A percentile compares a stretch with the other conserved stretches of the same genome.
Evolutionary conservation across 768 basidiomycete genomes (phyloP).

Genomic region (Rhizopogon vulgaris): DNA sequence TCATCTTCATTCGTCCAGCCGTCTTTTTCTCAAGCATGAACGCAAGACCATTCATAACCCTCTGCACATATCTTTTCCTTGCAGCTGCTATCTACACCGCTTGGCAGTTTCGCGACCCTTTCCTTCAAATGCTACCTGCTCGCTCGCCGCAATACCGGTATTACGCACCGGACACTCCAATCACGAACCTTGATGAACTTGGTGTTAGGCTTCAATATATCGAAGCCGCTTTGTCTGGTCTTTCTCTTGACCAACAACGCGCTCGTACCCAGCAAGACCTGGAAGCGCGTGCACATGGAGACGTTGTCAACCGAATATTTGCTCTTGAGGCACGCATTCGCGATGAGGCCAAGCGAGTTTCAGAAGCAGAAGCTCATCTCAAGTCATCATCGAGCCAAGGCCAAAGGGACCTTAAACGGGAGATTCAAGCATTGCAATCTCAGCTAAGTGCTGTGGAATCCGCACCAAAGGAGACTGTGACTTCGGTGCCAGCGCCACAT

Average conservation of each 20-base stretch:
- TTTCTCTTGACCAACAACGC: constrained; percentile 52
- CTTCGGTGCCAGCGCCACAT: constrained; percentile 5
- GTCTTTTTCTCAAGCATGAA: constrained; percentile 30
- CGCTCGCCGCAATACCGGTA: constrained; percentile 33
- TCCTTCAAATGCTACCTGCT: constrained; percentile 28
- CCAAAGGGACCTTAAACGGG: constrained; percentile 45
- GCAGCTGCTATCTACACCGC: constrained; percentile 40
- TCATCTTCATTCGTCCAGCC: constrained; percentile 43
- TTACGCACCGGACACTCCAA: constrained; percentile 51
- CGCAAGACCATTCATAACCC: constrained; percentile 24
- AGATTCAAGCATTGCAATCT: constrained; percentile 48
- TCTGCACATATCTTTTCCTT: constrained; percentile 38
- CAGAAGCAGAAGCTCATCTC: constrained; percentile 48
- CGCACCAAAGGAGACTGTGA: constrained; percentile 14
- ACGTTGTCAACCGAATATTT: constrained; percentile 50
- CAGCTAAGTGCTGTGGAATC: constrained; percentile 29
- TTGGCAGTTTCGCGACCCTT: constrained; percentile 34
- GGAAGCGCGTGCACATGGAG: constrained; percentile 42
- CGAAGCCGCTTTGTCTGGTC: constrained; percentile 54
- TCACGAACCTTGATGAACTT: constrained; percentile 59
- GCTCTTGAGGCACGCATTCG: constrained; percentile 48
- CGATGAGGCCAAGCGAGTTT: constrained; percentile 38
- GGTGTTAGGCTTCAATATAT: constrained; percentile 55
- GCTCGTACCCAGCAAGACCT: constrained; percentile 46
- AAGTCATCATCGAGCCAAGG: constrained; percentile 39